Base-by-base conservation (phyloP, 306 rosid species). In the Pachyrhizus erosus region DNA sequence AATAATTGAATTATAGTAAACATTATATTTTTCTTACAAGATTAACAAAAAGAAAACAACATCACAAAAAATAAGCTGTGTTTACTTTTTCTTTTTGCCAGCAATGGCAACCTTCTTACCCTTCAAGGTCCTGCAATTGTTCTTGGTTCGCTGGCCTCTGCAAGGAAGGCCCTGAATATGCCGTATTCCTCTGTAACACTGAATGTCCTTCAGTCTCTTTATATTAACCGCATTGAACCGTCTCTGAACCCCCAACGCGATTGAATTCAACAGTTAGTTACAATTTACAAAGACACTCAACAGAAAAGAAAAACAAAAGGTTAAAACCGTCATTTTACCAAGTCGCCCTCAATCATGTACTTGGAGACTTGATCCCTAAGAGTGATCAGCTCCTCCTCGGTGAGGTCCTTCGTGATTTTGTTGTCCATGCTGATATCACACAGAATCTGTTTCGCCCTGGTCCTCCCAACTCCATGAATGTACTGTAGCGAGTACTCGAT, bases 101-200 rank as follows among this genome's bases (percentile, higher is more conserved):
- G 98, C 88, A 91, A 94, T 88, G 45, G 98, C 81, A 70, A 94
- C 91, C 79, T 77, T 91, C 90, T 94, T 94, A 76, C 98, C 98
- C 93, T 94, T 94, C 91, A 95, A 89, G 69, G 98, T 95, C 83
- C 98, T 82, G 80, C 97, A 91, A 83, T 95, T 95, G 78, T 93
- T 95, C 92, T 95, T 95, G 23, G 98, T 93, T 58, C 93, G 91
- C 81, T 95, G 99, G 33, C 98, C 99, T 82, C 99, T 85, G 78
- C 99, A 95, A 3, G 99, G 99, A 75, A 95, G 87, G 10, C 99
- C 97, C 76, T 91, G 93, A 84, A 88, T 93, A 73, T 95, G 99
- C 77, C 99, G 87, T 24, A 95, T 58, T 58, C 98, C 99, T 86
- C 99, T 78, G 64, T 95, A 95, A 77, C 99, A 95, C 82, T 95